Percentiles rank a stretch among this genome's conserved stretches.
phyloP scores from a whole-genome alignment of 108 stramenopile genomes.

The Fistulifera solaris region DNA sequence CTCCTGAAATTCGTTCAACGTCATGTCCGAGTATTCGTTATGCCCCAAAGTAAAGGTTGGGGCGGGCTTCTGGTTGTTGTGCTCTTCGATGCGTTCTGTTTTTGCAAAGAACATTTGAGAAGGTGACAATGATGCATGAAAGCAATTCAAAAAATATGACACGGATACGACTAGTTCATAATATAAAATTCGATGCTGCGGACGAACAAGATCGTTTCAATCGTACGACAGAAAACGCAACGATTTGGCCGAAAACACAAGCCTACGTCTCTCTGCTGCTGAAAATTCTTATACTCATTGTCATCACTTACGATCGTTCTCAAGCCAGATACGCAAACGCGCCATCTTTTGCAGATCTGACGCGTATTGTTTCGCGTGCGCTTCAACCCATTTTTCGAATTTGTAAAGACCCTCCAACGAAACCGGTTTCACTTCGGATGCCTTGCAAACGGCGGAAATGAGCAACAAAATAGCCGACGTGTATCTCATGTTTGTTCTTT shows the following conservation, averaged over 20 bases:
- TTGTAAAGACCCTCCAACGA: conserved; percentile 1
- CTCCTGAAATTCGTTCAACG: conserved; percentile 73
- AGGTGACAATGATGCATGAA: not conserved
- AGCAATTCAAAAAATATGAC: conserved; percentile 1
- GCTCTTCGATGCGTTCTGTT: conserved; percentile 72
- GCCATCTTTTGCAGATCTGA: conserved; percentile 30
- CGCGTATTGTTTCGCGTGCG: conserved; percentile 44
- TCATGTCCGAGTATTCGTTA: conserved; percentile 89
- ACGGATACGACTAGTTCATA: not conserved
- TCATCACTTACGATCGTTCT: conserved; percentile 65
- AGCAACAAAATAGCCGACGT: too few relatives aligned
- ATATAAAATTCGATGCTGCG: not conserved
- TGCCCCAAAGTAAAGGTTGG: conserved; percentile 72
- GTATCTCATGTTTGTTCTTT: too few relatives aligned
- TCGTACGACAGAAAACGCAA: conserved; percentile 36
- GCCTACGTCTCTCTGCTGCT: too few relatives aligned
- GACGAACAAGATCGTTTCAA: not conserved
- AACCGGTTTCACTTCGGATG: too few relatives aligned
- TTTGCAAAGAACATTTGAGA: conserved; percentile 7
- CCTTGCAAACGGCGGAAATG: too few relatives aligned
- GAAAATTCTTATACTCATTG: too few relatives aligned
- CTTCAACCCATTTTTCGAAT: conserved; percentile 42
- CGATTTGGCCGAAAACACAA: not conserved
- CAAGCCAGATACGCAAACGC: conserved; percentile 50
- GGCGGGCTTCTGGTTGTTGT: conserved; percentile 63